These are phyloP conservation scores for Sugiyamaella floridensis DNA, from an alignment of 805 yeast species.

Conservation along the genomic window DNA sequence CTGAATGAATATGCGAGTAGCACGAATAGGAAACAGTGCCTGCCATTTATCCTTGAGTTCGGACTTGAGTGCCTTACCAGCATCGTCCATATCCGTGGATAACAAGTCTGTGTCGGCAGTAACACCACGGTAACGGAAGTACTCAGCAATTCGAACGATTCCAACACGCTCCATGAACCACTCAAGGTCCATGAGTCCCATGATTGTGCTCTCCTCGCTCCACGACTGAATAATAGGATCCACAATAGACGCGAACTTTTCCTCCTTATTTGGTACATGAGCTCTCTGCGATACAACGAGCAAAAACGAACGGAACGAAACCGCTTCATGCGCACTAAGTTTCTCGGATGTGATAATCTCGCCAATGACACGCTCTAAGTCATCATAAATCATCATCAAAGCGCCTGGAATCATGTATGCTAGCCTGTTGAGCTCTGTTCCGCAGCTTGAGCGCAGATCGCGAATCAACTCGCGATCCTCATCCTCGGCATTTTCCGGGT, in stretches of 20 bases:
- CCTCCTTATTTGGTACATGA: slow-evolving; percentile 57
- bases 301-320: slow-evolving; percentile 86
- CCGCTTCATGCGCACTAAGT: slow-evolving; percentile 83
- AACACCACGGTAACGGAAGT: slow-evolving; percentile 77
- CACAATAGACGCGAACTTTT: slow-evolving; percentile 76
- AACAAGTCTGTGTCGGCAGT: slow-evolving; percentile 68
- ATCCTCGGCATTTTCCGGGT: slow-evolving; percentile 48
- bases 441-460: slow-evolving; percentile 85
- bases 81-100: slow-evolving; percentile 81
- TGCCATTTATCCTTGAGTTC: slow-evolving; percentile 89
- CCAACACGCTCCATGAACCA: slow-evolving; percentile 99
- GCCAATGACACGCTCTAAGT: slow-evolving; percentile 74
- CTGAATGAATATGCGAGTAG: slow-evolving; percentile 90
- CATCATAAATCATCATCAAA: slow-evolving; percentile 69
- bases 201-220: slow-evolving; percentile 86
- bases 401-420: slow-evolving; percentile 95
- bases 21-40: slow-evolving; percentile 87
- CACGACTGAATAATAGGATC: slow-evolving; percentile 91
- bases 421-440: slow-evolving; percentile 87
- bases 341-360: slow-evolving; percentile 60
- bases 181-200: slow-evolving; percentile 80
- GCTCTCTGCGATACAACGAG: slow-evolving; percentile 86
- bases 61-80: slow-evolving; percentile 67
- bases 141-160: slow-evolving; percentile 85
- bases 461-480: slow-evolving; percentile 74